Conservation (phyloP, 1,284 basidiomycete genomes). For the Leccinum subrobustum region DNA sequence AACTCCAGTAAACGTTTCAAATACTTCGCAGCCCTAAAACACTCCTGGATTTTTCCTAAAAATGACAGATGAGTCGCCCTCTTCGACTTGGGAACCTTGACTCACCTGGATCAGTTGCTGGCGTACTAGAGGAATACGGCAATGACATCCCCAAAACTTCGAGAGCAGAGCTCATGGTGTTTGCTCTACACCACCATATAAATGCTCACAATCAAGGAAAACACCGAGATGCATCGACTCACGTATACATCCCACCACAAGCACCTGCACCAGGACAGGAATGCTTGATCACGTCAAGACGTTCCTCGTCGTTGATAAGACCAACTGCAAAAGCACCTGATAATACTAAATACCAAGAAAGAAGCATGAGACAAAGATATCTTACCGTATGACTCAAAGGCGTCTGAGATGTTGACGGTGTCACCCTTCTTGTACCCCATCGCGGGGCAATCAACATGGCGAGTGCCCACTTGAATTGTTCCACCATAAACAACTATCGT, state of each 20-base stretch:
- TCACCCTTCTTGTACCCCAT: slow-evolving; percentile 79
- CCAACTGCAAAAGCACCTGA: slow-evolving; percentile 72
- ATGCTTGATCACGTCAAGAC: slow-evolving; percentile 78
- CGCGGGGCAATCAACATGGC: slow-evolving; percentile 77
- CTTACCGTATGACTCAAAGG: slow-evolving; percentile 78
- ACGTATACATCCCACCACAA: slow-evolving; percentile 86
- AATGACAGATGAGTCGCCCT: slow-evolving; percentile 4
- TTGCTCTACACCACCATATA: slow-evolving; percentile 47
- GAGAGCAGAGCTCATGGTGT: slow-evolving; percentile 87
- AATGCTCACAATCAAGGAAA: neutral
- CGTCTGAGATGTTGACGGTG: slow-evolving; percentile 79
- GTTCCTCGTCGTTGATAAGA: slow-evolving; percentile 73
- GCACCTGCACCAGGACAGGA: slow-evolving; percentile 79
- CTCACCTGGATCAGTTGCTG: slow-evolving; percentile 73
- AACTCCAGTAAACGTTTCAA: slow-evolving; percentile 81
- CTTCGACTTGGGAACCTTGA: slow-evolving; percentile 4
- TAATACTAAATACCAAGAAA: slow-evolving; percentile 1
- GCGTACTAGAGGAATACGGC: slow-evolving; percentile 85
- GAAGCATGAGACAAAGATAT: neutral
- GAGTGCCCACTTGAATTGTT: slow-evolving; percentile 74
- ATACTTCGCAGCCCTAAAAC: slow-evolving; percentile 78
- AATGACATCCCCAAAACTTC: slow-evolving; percentile 93
- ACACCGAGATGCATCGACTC: slow-evolving; percentile 22
- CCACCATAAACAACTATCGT: slow-evolving; percentile 87
- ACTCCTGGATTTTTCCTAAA: slow-evolving; percentile 82